Percentiles rank a stretch among this genome's conserved stretches.
Evolutionary conservation across 805 yeast genomes (phyloP).

Genomic region (Myxozyma sirexii): DNA sequence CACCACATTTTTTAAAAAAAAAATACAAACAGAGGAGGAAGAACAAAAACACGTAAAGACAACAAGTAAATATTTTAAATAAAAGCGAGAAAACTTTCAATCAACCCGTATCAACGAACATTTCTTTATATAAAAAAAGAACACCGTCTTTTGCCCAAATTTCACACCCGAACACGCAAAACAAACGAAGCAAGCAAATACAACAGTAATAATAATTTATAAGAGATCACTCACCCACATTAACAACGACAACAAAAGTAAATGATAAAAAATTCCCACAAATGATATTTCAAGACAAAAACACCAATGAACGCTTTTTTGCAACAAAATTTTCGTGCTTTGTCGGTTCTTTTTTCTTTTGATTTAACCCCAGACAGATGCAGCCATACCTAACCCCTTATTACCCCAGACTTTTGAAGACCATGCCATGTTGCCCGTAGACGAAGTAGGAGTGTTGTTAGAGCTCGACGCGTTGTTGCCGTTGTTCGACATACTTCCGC

Average conservation of each 20-base stretch:
- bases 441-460: conserved; percentile 15
- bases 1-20: too few species aligned
- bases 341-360: conserved; percentile 2
- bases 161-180: conserved; percentile 13
- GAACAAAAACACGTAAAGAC: neutral
- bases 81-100: neutral
- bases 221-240: conserved; percentile 7
- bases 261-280: neutral
- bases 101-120: conserved; percentile 15
- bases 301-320: conserved; percentile 8
- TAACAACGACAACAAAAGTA: conserved; percentile 4
- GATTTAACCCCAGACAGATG: conserved; percentile 34
- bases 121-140: conserved; percentile 1
- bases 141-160: conserved; percentile 28
- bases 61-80: conserved; percentile 6
- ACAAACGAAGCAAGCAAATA: neutral
- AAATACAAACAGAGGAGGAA: conserved; percentile 4
- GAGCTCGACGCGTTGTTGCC: conserved; percentile 8
- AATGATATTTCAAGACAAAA: conserved; percentile 11
- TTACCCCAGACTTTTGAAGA: conserved; percentile 34
- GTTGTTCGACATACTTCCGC: neutral
- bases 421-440: conserved; percentile 29
- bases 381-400: conserved; percentile 34
- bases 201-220: neutral
- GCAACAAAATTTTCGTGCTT: conserved; percentile 1